These are phyloP conservation scores for Lanzia echinophila DNA, from an alignment of 2,329 filamentous ascomycete genomes.

Conservation along the genomic window DNA sequence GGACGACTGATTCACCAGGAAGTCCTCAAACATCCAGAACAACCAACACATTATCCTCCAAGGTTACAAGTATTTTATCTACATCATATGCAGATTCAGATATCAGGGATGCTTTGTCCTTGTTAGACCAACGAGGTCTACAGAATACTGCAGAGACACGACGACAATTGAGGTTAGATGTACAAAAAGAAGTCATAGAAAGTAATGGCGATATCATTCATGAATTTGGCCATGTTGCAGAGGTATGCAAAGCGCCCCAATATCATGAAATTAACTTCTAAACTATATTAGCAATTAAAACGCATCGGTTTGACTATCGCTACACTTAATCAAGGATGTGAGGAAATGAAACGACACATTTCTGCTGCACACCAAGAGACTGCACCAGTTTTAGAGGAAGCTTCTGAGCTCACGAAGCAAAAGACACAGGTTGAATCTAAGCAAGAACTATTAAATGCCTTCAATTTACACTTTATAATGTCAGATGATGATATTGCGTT, in stretches of 20 bases:
- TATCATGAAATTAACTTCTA: constrained; percentile 18
- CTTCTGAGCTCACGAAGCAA: constrained; percentile 64
- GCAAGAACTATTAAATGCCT: constrained; percentile 68
- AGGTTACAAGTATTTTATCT: constrained; percentile 79
- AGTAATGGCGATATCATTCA: constrained; percentile 84
- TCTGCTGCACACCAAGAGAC: constrained; percentile 69
- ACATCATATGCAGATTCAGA: constrained; percentile 89
- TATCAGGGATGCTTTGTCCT: constrained; percentile 74
- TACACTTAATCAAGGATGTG: constrained; percentile 71
- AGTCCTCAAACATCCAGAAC: constrained; percentile 28
- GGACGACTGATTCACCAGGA: constrained; percentile 17
- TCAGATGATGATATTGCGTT: constrained; percentile 72
- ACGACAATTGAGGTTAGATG: constrained; percentile 69
- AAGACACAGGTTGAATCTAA: constrained; percentile 71
- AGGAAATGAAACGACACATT: constrained; percentile 74
- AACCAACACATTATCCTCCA: constrained; percentile 64
- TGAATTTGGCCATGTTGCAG: constrained; percentile 84
- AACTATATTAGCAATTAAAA: constrained; percentile 63
- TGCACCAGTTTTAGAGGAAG: constrained; percentile 67
- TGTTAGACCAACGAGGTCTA: constrained; percentile 66
- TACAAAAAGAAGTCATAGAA: constrained; percentile 88
- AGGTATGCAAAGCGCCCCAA: constrained; percentile 48
- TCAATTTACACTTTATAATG: constrained; percentile 77
- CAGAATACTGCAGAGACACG: constrained; percentile 72
- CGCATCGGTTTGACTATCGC: constrained; percentile 74